Percentiles rank a stretch among this genome's conserved stretches.
Evolutionary conservation across 1,139 yeast genomes (phyloP).

Genomic region (Blastobotrys illinoisensis): DNA sequence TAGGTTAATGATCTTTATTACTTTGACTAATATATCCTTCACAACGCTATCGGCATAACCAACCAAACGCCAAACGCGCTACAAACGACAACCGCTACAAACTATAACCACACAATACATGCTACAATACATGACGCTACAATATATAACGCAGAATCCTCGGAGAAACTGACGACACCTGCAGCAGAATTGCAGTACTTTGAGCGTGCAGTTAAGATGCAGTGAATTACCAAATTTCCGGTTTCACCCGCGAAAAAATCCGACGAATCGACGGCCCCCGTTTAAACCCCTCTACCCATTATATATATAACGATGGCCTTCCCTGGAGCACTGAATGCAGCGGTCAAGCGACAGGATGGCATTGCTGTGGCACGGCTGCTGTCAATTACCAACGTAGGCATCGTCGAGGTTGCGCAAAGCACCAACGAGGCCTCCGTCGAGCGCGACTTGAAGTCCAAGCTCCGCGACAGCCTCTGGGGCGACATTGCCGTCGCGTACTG

Average conservation of each 20-base stretch:
- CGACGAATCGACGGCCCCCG: not conserved
- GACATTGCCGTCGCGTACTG: conserved; percentile 26
- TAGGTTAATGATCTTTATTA: too few species aligned
- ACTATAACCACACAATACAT: too few species aligned
- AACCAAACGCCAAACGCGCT: too few species aligned
- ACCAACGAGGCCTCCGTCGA: conserved; percentile 23
- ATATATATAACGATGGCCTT: conserved; percentile 12
- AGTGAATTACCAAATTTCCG: not conserved
- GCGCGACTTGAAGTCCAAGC: conserved; percentile 13
- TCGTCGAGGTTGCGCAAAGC: conserved; percentile 18
- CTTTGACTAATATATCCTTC: too few species aligned
- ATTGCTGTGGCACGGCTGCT: conserved; percentile 21
- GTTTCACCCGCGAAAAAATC: not conserved
- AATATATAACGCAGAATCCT: too few species aligned
- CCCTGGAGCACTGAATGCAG: conserved; percentile 17
- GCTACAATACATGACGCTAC: too few species aligned
- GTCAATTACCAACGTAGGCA: conserved; percentile 21
- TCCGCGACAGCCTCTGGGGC: conserved; percentile 22
- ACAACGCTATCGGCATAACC: too few species aligned
- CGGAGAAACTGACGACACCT: too few species aligned
- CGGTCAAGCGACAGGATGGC: conserved; percentile 22
- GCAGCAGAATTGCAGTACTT: too few species aligned
- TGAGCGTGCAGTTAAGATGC: not conserved
- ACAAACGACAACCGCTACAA: too few species aligned
- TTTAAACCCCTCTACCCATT: not conserved